phyloP scores from a whole-genome alignment of 257 asterid genomes.

The Plectranthus barbatus region DNA sequence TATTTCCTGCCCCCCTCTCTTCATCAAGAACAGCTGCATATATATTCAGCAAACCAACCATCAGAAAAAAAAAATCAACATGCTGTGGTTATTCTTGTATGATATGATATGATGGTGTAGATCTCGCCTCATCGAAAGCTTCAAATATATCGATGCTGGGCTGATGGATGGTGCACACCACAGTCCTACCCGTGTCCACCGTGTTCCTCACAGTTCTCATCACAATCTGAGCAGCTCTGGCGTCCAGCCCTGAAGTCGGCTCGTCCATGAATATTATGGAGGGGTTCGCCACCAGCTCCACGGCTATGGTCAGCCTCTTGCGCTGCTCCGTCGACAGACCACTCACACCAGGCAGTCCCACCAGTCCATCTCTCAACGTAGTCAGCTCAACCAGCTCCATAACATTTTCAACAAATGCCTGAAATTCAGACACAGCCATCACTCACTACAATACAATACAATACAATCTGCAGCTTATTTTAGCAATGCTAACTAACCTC shows the following conservation, averaged over 20 bases:
- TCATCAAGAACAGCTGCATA: conserved; percentile 47
- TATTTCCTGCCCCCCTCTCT: conserved; percentile 64
- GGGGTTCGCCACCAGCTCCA: conserved; percentile 63
- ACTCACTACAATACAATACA: no score
- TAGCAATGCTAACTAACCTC: conserved; percentile 19
- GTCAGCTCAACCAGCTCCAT: conserved; percentile 61
- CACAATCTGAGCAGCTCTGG: conserved; percentile 65
- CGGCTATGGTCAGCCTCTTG: conserved; percentile 65
- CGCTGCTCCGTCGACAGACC: conserved; percentile 69
- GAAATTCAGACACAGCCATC: no score
- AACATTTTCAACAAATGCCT: conserved; percentile 47
- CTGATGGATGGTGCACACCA: conserved; percentile 65
- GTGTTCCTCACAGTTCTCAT: conserved; percentile 65
- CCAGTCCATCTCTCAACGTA: conserved; percentile 35
- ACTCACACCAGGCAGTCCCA: conserved; percentile 52
- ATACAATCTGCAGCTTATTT: no score
- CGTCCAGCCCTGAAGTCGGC: conserved; percentile 63
- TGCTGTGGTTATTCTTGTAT: no score
- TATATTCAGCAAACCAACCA: not conserved
- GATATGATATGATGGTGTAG: no score
- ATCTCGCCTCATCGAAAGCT: conserved; percentile 53
- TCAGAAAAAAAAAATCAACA: not conserved
- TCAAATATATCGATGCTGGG: conserved; percentile 58
- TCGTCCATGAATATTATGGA: conserved; percentile 66
- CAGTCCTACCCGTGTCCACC: conserved; percentile 54